These are phyloP conservation scores for Debaryomyces coudertii DNA, from an alignment of 1,139 yeast species.

Conservation along the genomic window DNA sequence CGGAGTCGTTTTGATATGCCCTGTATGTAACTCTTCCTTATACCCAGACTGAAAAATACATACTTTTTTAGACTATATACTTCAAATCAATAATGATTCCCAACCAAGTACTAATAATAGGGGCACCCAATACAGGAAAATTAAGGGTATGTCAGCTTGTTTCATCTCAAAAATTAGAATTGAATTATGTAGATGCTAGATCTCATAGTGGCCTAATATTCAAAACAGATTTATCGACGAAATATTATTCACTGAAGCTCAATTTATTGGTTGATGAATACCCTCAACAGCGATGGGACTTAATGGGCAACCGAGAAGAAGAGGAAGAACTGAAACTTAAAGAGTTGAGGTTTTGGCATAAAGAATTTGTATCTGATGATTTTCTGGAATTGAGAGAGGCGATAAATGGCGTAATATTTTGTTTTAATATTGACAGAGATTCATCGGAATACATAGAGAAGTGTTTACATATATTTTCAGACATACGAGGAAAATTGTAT, in stretches of 20 bases:
- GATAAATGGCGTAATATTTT: slow-evolving; percentile 42
- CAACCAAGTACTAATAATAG: slow-evolving; percentile 43
- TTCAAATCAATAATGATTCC: slow-evolving; percentile 23
- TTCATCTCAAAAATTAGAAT: slow-evolving; percentile 14
- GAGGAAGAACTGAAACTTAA: slow-evolving; percentile 14
- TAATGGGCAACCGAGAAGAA: background rate
- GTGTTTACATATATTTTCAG: slow-evolving; percentile 20
- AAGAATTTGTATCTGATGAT: slow-evolving; percentile 36
- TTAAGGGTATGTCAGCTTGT: slow-evolving; percentile 31
- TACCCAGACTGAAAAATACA: slow-evolving; percentile 1
- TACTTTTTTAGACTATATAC: background rate
- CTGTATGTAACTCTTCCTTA: background rate
- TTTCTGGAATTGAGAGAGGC: slow-evolving; percentile 41
- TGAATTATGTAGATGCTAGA: slow-evolving; percentile 14
- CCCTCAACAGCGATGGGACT: slow-evolving; percentile 25
- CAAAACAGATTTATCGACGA: slow-evolving; percentile 31
- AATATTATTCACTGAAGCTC: slow-evolving; percentile 35
- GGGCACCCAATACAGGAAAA: slow-evolving; percentile 44
- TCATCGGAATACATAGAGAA: slow-evolving; percentile 18
- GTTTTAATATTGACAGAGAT: slow-evolving; percentile 29
- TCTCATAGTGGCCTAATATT: slow-evolving; percentile 45
- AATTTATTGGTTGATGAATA: slow-evolving; percentile 45
- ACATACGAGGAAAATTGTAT: slow-evolving; percentile 19
- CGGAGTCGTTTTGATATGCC: slow-evolving; percentile 3
- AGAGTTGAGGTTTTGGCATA: slow-evolving; percentile 30